Evolutionary conservation across 805 yeast species (phyloP).

Genomic region (Sungouiozyma intestinalis): DNA sequence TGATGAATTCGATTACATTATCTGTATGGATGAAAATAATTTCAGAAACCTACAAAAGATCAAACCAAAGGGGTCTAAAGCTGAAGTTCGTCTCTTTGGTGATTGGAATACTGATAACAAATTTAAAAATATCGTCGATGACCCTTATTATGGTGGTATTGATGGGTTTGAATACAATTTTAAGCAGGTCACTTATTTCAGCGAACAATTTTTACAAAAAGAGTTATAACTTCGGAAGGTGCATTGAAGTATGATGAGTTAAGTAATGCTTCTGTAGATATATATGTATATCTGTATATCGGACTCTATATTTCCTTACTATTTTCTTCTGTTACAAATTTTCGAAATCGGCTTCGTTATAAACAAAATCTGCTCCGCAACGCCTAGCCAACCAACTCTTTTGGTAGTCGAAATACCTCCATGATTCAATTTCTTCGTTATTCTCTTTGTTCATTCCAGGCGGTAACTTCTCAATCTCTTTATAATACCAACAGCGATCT

Average conservation of each 20-base stretch:
- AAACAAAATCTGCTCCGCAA: constrained; percentile 24
- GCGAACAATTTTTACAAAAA: constrained; percentile 52
- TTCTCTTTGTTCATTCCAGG: constrained; percentile 45
- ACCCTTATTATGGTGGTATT: constrained; percentile 87
- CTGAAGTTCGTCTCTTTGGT: constrained; percentile 55
- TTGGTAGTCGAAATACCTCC: constrained; percentile 82
- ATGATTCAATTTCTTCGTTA: constrained; percentile 33
- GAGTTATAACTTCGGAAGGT: too few relatives aligned
- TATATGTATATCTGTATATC: neutral
- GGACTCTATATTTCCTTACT: neutral
- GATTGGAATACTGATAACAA: constrained; percentile 53
- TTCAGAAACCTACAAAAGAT: constrained; percentile 38
- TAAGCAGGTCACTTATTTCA: constrained; percentile 63
- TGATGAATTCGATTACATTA: constrained; percentile 50
- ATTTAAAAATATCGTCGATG: constrained; percentile 56
- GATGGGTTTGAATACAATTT: constrained; percentile 77
- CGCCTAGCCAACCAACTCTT: constrained; percentile 56
- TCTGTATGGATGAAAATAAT: constrained; percentile 65
- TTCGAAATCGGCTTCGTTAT: constrained; percentile 43
- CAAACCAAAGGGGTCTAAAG: constrained; percentile 38
- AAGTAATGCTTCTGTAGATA: neutral
- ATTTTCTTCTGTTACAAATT: constrained; percentile 6
- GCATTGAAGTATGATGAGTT: constrained; percentile 2
- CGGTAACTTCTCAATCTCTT: constrained; percentile 70
- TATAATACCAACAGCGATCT: constrained; percentile 39